Evolutionary conservation across 208 protist genomes (phyloP).

Genomic region (Acanthamoeba royreba): DNA sequence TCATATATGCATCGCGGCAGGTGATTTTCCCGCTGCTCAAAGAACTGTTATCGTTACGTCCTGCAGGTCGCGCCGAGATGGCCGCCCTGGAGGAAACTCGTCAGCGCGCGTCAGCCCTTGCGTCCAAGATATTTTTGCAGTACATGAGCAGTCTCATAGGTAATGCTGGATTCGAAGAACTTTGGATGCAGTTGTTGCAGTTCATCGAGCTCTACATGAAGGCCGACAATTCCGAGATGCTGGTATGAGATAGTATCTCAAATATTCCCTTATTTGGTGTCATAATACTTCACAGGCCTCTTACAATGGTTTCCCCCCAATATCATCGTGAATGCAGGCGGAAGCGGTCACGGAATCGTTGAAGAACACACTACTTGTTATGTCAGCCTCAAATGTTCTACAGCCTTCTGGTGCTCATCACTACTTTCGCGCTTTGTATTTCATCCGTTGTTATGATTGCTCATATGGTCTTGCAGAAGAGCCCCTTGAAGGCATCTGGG

Average conservation of each 20-base stretch:
- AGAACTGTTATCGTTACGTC: neutral
- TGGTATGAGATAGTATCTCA: slow-evolving; percentile 29
- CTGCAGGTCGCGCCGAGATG: neutral
- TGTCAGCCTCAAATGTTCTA: slow-evolving; percentile 58
- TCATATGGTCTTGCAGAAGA: neutral
- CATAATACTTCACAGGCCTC: no score
- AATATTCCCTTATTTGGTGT: neutral
- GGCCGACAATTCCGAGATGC: slow-evolving; percentile 45
- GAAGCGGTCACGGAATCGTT: slow-evolving; percentile 77
- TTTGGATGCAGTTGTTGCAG: slow-evolving; percentile 59
- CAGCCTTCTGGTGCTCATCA: neutral
- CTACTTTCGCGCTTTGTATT: neutral
- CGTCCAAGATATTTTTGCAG: slow-evolving; percentile 51
- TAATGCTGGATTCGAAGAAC: neutral
- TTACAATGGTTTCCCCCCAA: neutral
- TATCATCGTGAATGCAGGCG: neutral
- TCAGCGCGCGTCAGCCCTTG: neutral
- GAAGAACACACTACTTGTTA: slow-evolving; percentile 79
- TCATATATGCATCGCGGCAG: neutral
- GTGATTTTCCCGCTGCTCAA: slow-evolving; percentile 49
- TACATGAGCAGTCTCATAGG: slow-evolving; percentile 49
- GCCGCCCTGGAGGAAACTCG: slow-evolving; percentile 37
- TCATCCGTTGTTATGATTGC: neutral
- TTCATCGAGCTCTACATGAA: slow-evolving; percentile 65
- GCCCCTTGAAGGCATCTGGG: neutral